phyloP scores from a whole-genome alignment of 2,329 filamentous ascomycete genomes.

The Paecilomyces variotii region DNA sequence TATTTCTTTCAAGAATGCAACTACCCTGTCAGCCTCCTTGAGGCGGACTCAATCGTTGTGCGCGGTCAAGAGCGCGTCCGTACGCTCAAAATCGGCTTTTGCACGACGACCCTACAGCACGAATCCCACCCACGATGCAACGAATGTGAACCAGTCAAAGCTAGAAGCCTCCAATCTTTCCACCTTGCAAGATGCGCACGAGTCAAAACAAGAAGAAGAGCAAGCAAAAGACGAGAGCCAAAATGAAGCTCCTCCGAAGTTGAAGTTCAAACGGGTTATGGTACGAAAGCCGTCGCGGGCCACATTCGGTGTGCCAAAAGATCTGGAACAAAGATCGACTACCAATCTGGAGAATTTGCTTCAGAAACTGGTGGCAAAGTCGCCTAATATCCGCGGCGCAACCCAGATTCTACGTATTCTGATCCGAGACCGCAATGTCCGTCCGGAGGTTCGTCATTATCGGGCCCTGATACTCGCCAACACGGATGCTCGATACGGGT shows the following conservation, averaged over 20 bases:
- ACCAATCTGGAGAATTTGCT: conserved; percentile 22
- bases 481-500: conserved; percentile 55
- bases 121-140: neutral
- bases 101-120: neutral
- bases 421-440: conserved; percentile 27
- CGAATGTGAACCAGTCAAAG: neutral
- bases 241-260: neutral
- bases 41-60: conserved; percentile 4
- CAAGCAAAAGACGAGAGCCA: neutral
- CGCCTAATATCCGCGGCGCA: conserved; percentile 17
- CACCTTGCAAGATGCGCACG: neutral
- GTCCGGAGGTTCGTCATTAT: conserved; percentile 46
- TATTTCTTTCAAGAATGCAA: conserved; percentile 10
- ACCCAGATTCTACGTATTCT: conserved; percentile 29
- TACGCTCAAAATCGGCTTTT: neutral
- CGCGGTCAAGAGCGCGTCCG: neutral
- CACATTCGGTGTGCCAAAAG: conserved; percentile 9
- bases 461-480: conserved; percentile 68
- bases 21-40: conserved; percentile 4
- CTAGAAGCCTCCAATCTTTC: too few relatives aligned
- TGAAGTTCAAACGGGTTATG: conserved; percentile 1
- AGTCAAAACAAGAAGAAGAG: neutral
- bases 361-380: conserved; percentile 14
- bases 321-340: conserved; percentile 11
- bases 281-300: conserved; percentile 1